Evolutionary conservation across 306 rosid genomes (phyloP), one percentile per base, ranked within the genome.

Genomic region (Comarum palustre): DNA sequence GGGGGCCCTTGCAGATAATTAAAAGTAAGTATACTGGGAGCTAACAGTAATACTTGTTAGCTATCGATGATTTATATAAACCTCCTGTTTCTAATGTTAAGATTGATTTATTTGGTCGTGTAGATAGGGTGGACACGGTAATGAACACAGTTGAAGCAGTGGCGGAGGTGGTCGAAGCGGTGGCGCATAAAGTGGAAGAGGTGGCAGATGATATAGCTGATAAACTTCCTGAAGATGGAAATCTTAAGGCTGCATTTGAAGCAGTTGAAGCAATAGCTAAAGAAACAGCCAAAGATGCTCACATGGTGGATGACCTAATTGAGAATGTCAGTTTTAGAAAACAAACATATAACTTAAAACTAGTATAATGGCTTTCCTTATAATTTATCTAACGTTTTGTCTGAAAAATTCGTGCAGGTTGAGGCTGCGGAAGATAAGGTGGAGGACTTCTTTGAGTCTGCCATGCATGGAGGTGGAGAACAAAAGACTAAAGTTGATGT

Each of bases 161-260:
- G 13, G 86, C 71, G 17, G 88, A 84, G 43, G 41, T 58, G 15
- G 78, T 86, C n/a, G 96, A 87, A 80, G 73, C 84, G 34, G 89
- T 87, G 57, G 96, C 91, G 1, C 93, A 89, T 54, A 42, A 19
- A 36, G 93, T 92, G 54, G 91, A 86, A 34, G 81, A 88, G 31
- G 77, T 80, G 20, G 91, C 90, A 45, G 93, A 84, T 57, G 77
- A 64, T 0, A 80, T 79, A 29, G 82, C 67, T 1, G 80, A 81
- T 38, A 22, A 80, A 25, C 79, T 88, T 74, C 96, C 92, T 0
- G 67, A 59, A 12, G 42, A 77, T 6, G 89, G 88, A 72, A 81
- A 80, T 51, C 74, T 83, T 14, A 75, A 68, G 11, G 68, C 68
- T 2, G 77, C 78, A 20, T 79, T 74, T 69, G 46, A 55, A 7